Conservation (phyloP, 768 basidiomycete species). For the Phanerochaete sordida region DNA sequence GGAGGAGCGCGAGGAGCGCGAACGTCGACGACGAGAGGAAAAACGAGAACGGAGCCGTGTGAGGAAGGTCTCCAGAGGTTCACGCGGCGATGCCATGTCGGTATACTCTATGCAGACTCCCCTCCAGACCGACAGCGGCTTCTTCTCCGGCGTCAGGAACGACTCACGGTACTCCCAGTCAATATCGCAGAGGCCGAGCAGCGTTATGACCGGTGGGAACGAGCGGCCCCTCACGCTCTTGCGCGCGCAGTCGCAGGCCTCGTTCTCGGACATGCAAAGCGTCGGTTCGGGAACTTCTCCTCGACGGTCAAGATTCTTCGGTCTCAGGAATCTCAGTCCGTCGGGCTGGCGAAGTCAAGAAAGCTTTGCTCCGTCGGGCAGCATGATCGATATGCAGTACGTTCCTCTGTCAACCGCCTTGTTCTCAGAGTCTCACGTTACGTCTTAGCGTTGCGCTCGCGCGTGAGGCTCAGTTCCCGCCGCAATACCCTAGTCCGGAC, state of each 20-base stretch:
- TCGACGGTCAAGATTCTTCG: slow-evolving; percentile 73
- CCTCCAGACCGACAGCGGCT: slow-evolving; percentile 53
- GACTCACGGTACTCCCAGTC: slow-evolving; percentile 57
- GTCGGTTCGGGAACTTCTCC: slow-evolving; percentile 60
- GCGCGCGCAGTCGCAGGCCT: slow-evolving; percentile 71
- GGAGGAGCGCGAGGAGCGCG: slow-evolving; percentile 73
- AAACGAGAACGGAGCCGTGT: slow-evolving; percentile 51
- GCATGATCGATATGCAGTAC: slow-evolving; percentile 93
- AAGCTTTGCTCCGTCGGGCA: slow-evolving; percentile 80
- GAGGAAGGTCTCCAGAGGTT: slow-evolving; percentile 62
- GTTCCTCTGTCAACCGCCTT: slow-evolving; percentile 28
- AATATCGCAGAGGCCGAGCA: slow-evolving; percentile 39
- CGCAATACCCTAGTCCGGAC: slow-evolving; percentile 12
- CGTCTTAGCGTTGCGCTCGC: slow-evolving; percentile 68
- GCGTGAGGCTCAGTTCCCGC: slow-evolving; percentile 43
- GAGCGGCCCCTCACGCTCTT: slow-evolving; percentile 58
- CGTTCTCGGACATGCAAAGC: slow-evolving; percentile 79
- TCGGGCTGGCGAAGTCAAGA: slow-evolving; percentile 77
- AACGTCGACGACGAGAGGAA: slow-evolving; percentile 67
- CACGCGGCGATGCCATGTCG: slow-evolving; percentile 66
- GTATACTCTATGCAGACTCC: slow-evolving; percentile 66
- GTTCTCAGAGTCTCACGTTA: slow-evolving; percentile 4
- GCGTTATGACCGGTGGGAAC: slow-evolving; percentile 26
- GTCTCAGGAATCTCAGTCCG: slow-evolving; percentile 60
- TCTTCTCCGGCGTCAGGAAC: slow-evolving; percentile 45